Evolutionary conservation across 2,329 filamentous ascomycete species (phyloP).

Genomic region (Pleurostoma richardsiae): DNA sequence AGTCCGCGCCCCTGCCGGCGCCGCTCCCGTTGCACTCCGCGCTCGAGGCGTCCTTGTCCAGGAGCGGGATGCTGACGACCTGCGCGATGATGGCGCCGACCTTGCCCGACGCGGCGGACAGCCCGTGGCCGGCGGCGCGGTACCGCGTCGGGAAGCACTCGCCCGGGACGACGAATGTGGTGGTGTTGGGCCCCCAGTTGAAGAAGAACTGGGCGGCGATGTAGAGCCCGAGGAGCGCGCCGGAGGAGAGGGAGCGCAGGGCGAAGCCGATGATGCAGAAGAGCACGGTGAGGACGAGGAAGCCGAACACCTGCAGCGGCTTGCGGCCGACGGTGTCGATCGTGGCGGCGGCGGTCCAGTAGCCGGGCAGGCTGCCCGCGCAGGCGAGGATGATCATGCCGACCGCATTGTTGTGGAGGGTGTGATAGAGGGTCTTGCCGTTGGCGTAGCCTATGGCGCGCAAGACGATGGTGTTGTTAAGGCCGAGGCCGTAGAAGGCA

Average conservation of each 20-base stretch:
- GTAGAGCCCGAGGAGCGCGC: conserved; percentile 54
- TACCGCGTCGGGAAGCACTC: conserved; percentile 63
- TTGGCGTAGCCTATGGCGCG: conserved; percentile 65
- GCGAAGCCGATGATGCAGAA: conserved; percentile 60
- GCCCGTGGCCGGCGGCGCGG: conserved; percentile 56
- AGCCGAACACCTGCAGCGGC: conserved; percentile 64
- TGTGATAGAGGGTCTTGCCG: conserved; percentile 60
- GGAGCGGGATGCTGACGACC: conserved; percentile 57
- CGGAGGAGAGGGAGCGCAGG: conserved; percentile 41
- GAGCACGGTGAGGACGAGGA: conserved; percentile 54
- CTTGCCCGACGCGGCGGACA: conserved; percentile 63
- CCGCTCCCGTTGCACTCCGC: conserved; percentile 39
- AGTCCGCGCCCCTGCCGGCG: conserved; percentile 14
- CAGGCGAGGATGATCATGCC: conserved; percentile 75
- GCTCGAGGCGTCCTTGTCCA: conserved; percentile 44
- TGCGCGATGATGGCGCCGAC: conserved; percentile 65
- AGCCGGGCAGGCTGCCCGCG: conserved; percentile 73
- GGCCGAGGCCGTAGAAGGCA: conserved; percentile 64
- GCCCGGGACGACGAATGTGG: conserved; percentile 60
- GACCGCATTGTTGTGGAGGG: conserved; percentile 66
- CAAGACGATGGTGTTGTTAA: conserved; percentile 73
- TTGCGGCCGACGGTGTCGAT: conserved; percentile 75
- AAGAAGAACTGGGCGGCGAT: conserved; percentile 63
- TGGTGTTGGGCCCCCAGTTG: conserved; percentile 62
- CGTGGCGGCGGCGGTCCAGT: conserved; percentile 70